Conservation (phyloP, 2,329 filamentous ascomycete species). For the Phialemonium atrogriseum region DNA sequence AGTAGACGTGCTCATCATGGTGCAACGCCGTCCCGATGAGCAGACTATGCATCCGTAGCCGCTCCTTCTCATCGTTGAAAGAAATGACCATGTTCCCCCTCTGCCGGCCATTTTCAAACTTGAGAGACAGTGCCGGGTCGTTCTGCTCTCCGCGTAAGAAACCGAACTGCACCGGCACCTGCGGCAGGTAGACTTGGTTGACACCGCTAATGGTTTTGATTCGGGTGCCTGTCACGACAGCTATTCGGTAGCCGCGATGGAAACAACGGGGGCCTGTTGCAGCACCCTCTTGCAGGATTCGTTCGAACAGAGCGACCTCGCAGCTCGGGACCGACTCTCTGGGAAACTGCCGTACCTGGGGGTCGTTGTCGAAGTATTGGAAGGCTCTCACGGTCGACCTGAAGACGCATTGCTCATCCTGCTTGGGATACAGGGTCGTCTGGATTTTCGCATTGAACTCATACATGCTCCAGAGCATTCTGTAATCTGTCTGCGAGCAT, state of each 20-base stretch:
- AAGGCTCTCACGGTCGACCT: conserved; percentile 63
- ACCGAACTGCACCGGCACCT: conserved; percentile 66
- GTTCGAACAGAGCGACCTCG: conserved; percentile 69
- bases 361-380: conserved; percentile 69
- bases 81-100: conserved; percentile 69
- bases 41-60: conserved; percentile 62
- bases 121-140: conserved; percentile 60
- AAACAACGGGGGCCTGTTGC: conserved; percentile 63
- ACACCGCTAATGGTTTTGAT: conserved; percentile 72
- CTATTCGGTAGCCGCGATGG: conserved; percentile 73
- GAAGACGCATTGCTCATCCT: conserved; percentile 63
- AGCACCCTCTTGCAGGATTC: conserved; percentile 56
- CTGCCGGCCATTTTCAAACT: conserved; percentile 56
- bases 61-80: conserved; percentile 65
- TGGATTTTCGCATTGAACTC: conserved; percentile 77
- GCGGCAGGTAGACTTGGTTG: conserved; percentile 58
- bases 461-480: conserved; percentile 72
- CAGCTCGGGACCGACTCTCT: conserved; percentile 65
- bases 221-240: conserved; percentile 67
- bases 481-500: conserved; percentile 69
- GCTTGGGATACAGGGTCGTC: conserved; percentile 57
- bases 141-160: conserved; percentile 66
- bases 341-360: conserved; percentile 65
- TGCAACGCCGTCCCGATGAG: conserved; percentile 65
- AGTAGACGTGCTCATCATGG: conserved; percentile 60